Evolutionary conservation across 805 yeast species (phyloP), one percentile per base, ranked within the genome.

Genomic region (Zygosaccharomyces siamensis): DNA sequence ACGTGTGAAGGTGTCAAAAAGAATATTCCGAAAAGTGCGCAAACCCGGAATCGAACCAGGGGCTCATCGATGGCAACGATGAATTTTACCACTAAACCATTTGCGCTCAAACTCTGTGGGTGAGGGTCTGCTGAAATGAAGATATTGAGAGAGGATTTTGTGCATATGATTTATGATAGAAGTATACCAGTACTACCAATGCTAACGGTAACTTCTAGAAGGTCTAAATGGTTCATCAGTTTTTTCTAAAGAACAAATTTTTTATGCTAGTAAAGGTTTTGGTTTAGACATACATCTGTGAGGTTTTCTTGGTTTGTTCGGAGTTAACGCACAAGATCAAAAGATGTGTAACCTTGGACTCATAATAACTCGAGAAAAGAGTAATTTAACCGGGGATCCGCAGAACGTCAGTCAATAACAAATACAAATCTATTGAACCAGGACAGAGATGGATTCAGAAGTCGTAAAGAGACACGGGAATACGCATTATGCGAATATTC

Each of bases 401-500:
- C 16, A 14, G 16, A 16, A 33, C 21, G 20, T 7, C 4, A 14
- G 21, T 8, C 10, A 8, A 33, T 14, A 14, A 8, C 20, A 33
- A 33, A 14, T 5, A 18, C 16, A 16, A 6, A 18, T 2, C 20
- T 20, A 18, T 27, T n/a, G 24, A 26, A 21, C 44, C 16, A 32
- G 28, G 31, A 7, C 16, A 39, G 44, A 44, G 12, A 43, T 46
- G 48, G 43, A 40, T 16, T 11, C 26, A 23, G 28, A 42, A 4
- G 7, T 52, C 26, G 45, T 43, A 20, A 59, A 57, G 47, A 66
- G 87, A 35, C 88, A 82, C 57, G 80, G 75, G 11, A 61, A 63
- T 23, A 74, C 73, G 33, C 89, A 84, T 59, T 72, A 55, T 47
- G 76, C 76, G 37, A 84, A 84, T 59, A 57, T 81, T 40, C 75